Evolutionary conservation across 305 asterid species (phyloP), one percentile per base, ranked within the genome.

Genomic region (Fraxinus greggii): DNA sequence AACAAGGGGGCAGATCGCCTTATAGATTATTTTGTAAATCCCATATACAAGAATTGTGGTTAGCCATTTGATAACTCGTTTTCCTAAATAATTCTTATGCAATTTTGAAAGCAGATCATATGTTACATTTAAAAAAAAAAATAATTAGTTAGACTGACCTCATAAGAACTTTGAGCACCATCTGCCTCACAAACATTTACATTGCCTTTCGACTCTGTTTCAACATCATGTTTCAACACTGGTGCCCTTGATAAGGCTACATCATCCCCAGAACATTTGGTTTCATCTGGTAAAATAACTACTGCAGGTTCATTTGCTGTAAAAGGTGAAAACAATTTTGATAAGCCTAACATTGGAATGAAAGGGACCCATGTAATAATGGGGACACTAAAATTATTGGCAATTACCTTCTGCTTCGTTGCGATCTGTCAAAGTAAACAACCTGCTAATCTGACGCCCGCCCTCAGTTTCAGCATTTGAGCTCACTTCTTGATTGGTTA

Each of bases 141-240:
- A n/a, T n/a, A n/a, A n/a, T n/a, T 17, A 9, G 9, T 12, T 65
- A 1, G 59, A 24, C 86, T 72, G 72, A 82, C 88, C 84, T 83
- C 78, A 33, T 51, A 77, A 72, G 59, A 38, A 69, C 7, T 72
- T 17, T 5, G 21, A 45, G 32, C 75, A 75, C 59, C 54, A 10
- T 51, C 78, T 38, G 15, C 72, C 17, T 21, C 73, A 28, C n/a
- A n/a, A 33, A 42, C 83, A 54, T 77, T 56, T n/a, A 61, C 28
- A 26, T 65, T 80, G 26, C 80, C 81, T 65, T 63, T 45, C 33
- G 54, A 80, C 70, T 77, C 77, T 2, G 21, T 1, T 17, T 45
- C 80, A 0, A 76, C 75, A 28, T 82, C 70, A 63, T 78, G 59
- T 45, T 61, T 74, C 83, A 40, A 80, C 77, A 28, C 82, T 38